phyloP scores from a whole-genome alignment of 352 stramenopile species.

The Phytophthora crassamura region DNA sequence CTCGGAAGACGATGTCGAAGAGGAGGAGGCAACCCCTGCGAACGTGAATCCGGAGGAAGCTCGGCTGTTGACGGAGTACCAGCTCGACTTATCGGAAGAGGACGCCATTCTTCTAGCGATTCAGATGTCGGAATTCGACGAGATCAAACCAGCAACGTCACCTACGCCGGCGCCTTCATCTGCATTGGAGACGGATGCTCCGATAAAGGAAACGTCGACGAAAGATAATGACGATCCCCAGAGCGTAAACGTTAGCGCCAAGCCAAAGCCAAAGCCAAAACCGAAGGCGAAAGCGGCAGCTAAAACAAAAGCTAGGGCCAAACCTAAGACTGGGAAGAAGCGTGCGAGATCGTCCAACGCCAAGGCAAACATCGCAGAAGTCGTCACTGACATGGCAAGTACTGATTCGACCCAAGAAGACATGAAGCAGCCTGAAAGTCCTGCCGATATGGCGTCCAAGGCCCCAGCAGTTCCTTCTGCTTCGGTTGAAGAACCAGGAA shows the following conservation, averaged over 20 bases:
- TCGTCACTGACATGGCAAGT: not conserved
- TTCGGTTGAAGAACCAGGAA: not conserved
- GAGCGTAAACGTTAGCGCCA: conserved; percentile 1
- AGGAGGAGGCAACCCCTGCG: conserved; percentile 23
- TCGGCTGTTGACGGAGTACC: conserved; percentile 66
- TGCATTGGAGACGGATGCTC: not conserved
- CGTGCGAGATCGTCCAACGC: conserved; percentile 6
- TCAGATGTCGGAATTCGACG: conserved; percentile 57
- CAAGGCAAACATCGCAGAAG: not conserved
- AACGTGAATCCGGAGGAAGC: conserved; percentile 45
- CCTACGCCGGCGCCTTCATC: conserved; percentile 1
- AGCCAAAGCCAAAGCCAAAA: conserved; percentile 8
- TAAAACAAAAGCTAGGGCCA: conserved; percentile 16
- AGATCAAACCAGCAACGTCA: not conserved
- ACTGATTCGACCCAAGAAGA: not conserved
- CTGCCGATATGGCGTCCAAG: conserved; percentile 8
- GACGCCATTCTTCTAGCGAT: conserved; percentile 72
- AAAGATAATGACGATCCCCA: not conserved
- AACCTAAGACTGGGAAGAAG: conserved; percentile 14
- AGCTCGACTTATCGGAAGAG: conserved; percentile 78
- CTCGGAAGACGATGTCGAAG: conserved; percentile 49
- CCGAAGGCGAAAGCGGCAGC: not conserved
- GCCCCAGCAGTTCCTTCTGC: not conserved
- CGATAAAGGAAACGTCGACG: conserved; percentile 3
- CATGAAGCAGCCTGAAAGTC: not conserved